These are phyloP conservation scores for Penicillium sp. DNA, from an alignment of 2,329 filamentous ascomycete species.

Conservation along the genomic window DNA sequence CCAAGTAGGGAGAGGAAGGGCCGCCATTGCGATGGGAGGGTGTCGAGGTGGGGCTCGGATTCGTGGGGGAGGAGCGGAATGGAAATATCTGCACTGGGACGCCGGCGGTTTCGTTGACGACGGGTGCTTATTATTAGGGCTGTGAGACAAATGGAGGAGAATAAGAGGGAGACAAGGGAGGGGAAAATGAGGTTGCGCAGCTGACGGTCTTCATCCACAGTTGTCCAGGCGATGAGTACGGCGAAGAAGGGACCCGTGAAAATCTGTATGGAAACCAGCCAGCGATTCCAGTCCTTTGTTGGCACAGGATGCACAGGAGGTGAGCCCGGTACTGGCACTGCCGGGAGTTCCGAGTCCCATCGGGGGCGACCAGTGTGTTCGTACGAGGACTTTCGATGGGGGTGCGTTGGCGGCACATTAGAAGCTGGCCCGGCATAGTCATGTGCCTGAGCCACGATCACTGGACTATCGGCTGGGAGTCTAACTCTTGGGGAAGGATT, in stretches of 20 bases:
- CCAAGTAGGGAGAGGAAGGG: conserved; percentile 82
- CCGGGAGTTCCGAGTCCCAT: conserved; percentile 44
- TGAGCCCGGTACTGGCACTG: conserved; percentile 27
- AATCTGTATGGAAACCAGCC: conserved; percentile 81
- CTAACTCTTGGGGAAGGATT: conserved; percentile 29
- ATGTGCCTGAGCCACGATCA: conserved; percentile 25
- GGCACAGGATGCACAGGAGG: background rate
- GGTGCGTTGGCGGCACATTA: conserved; percentile 9
- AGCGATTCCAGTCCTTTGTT: conserved; percentile 75
- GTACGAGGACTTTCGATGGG: conserved; percentile 21
- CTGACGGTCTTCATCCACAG: conserved; percentile 58
- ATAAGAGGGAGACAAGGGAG: conserved; percentile 64
- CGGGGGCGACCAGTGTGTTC: conserved; percentile 24
- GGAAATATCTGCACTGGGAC: background rate
- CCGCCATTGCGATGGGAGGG: conserved; percentile 68
- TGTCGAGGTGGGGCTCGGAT: conserved; percentile 39
- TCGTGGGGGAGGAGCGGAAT: background rate
- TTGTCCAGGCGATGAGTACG: conserved; percentile 65
- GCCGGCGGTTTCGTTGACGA: conserved; percentile 39
- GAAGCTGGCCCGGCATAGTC: conserved; percentile 3
- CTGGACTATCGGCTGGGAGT: conserved; percentile 41
- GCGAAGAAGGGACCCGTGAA: conserved; percentile 86
- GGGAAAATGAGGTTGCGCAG: conserved; percentile 56
- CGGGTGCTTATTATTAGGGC: conserved; percentile 67
- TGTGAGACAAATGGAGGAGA: conserved; percentile 66